phyloP scores from a whole-genome alignment of 257 asterid species.

The Fraxinus pennsylvanica region DNA sequence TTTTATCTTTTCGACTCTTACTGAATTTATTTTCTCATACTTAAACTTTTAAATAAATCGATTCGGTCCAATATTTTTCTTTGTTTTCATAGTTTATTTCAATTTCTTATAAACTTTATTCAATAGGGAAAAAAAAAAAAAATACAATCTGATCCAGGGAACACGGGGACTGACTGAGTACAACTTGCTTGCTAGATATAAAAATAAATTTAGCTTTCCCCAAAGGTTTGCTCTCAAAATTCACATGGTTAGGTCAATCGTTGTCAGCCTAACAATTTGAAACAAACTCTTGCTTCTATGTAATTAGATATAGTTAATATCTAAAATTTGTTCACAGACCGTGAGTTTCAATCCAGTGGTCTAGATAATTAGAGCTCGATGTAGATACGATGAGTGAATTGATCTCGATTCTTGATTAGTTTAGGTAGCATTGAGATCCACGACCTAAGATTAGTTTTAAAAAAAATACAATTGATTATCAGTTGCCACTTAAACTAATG shows the following conservation, averaged over 20 bases:
- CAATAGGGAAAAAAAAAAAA: neutral
- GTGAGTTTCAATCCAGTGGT: too few species aligned
- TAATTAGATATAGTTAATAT: too few species aligned
- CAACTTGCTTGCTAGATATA: neutral
- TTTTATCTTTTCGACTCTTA: neutral
- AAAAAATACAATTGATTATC: too few species aligned
- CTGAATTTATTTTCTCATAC: neutral
- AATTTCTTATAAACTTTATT: neutral
- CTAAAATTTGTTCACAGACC: too few species aligned
- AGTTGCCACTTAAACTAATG: too few species aligned
- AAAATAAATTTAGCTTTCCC: neutral
- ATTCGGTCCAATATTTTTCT: neutral
- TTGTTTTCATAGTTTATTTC: neutral
- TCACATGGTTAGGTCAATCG: slow-evolving; percentile 32
- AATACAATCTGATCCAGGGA: neutral
- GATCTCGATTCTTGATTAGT: too few species aligned
- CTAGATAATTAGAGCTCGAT: too few species aligned
- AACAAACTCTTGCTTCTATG: neutral
- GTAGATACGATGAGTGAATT: too few species aligned
- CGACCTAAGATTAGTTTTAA: too few species aligned
- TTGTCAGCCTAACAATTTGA: slow-evolving; percentile 16
- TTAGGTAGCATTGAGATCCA: too few species aligned
- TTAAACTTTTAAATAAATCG: neutral
- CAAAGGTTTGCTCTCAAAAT: neutral
- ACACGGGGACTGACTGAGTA: neutral